Base-by-base conservation (phyloP, 2,329 filamentous ascomycete genomes). In the Aspergillus puulaauensis region DNA sequence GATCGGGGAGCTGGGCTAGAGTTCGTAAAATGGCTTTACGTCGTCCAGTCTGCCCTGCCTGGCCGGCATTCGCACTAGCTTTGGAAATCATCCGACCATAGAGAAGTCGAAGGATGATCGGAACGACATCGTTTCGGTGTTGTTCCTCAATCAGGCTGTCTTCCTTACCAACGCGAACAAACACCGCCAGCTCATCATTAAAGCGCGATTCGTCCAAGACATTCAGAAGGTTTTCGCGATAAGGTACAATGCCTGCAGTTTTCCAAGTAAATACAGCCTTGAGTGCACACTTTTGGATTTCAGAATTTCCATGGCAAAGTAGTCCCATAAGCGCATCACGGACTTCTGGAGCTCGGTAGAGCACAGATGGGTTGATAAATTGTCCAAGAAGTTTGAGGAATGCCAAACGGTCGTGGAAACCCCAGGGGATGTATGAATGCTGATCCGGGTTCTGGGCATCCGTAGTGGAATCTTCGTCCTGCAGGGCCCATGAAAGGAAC, bases 251-350 rank as follows among this genome's bases (percentile, higher is more conserved):
- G 8, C 83, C 86, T 2, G 88, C 82, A 57, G 90, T 85, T 72
- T 96, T 98, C 93, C 95, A 99, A 0, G 91, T 86, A 52, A 97
- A 81, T 7, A 99, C 84, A 8, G 89, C 90, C 72, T 92, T 93
- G 37, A 99, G 81, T 0, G 92, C 87, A 46, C 88, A 85, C 64
- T 89, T 93, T 72, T 99, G 95, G 15, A 96, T 85, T 64, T 97
- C 93, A 3, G 87, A 82, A 69, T 99, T 95, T 66, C 95, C 95
- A 70, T 97, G 96, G 44, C 87, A 85, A 63, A 97, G 80, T 21
- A 97, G 81, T 33, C 83, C 81, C 17, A 97, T 78, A 23, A 98
- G 79, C 15, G 90, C 86, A 7, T 84, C 77, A 66, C 93, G 90
- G 0, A 96, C 93, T 55, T 91, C 87, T 9, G 86, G 80, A 33